phyloP scores from a whole-genome alignment of 495 filamentous ascomycete species.

The Podospora tetraspora region DNA sequence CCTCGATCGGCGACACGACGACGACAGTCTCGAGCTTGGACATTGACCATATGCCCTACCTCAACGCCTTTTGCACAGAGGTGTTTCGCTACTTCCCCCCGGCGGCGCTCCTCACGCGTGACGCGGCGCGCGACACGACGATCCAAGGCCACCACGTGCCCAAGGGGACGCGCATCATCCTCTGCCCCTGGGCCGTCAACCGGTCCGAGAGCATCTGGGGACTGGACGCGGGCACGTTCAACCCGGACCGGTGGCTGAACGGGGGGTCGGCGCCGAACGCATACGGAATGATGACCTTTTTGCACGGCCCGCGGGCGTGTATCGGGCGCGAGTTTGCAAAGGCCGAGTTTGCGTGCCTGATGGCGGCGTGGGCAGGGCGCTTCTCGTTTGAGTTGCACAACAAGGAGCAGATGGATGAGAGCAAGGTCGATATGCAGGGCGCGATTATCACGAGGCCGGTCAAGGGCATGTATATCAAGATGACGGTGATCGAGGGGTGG shows the following conservation, averaged over 20 bases:
- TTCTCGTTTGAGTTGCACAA: constrained; percentile 63
- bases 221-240: constrained; percentile 49
- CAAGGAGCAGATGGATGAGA: constrained; percentile 48
- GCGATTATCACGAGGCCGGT: constrained; percentile 58
- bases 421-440: constrained; percentile 52
- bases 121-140: constrained; percentile 57
- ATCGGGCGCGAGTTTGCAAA: constrained; percentile 71
- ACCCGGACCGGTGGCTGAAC: constrained; percentile 58
- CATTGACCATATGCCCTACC: constrained; percentile 52
- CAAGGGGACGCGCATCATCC: constrained; percentile 51
- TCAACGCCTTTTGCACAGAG: constrained; percentile 49
- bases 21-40: constrained; percentile 45
- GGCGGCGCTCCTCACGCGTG: constrained; percentile 56
- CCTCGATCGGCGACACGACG: constrained; percentile 40
- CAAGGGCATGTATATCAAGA: constrained; percentile 59
- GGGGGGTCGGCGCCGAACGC: constrained; percentile 26
- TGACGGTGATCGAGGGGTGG: constrained; percentile 60
- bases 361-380: constrained; percentile 69
- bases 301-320: constrained; percentile 57
- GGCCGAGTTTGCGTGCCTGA: constrained; percentile 73
- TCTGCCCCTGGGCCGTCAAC: constrained; percentile 58
- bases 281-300: constrained; percentile 56
- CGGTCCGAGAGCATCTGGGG: constrained; percentile 53
- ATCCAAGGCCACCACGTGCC: constrained; percentile 54
- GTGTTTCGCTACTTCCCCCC: constrained; percentile 44